Percentiles rank a stretch among this genome's conserved stretches.
Evolutionary conservation across 495 filamentous ascomycete genomes (phyloP).

Genomic region (Penicillium turbatum): DNA sequence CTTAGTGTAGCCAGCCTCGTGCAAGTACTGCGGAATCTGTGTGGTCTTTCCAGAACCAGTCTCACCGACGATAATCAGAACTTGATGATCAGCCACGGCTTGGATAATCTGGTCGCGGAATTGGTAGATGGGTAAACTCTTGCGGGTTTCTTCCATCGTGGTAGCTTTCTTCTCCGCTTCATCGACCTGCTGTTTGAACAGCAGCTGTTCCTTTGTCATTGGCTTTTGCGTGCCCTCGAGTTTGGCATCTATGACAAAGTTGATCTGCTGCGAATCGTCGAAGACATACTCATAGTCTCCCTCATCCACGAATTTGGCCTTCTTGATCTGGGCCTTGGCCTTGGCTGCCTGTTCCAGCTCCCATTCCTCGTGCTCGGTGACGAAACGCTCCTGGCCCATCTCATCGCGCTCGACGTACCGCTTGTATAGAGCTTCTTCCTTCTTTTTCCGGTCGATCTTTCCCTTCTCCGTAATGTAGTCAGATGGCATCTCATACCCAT

Average conservation of each 20-base stretch:
- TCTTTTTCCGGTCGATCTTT: constrained; percentile 84
- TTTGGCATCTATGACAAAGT: constrained; percentile 73
- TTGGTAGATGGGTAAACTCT: constrained; percentile 84
- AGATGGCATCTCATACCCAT: constrained; percentile 91
- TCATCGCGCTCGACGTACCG: constrained; percentile 89
- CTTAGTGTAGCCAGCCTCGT: constrained; percentile 82
- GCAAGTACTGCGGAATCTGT: constrained; percentile 82
- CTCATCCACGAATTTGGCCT: constrained; percentile 69
- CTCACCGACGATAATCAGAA: constrained; percentile 82
- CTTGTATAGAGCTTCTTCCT: constrained; percentile 85
- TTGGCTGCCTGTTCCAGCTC: constrained; percentile 87
- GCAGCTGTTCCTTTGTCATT: constrained; percentile 71
- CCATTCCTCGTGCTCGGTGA: constrained; percentile 96
- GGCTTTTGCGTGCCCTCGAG: constrained; percentile 63
- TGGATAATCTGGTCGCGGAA: constrained; percentile 75
- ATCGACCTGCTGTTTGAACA: constrained; percentile 73
- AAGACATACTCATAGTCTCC: constrained; percentile 94
- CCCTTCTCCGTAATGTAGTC: constrained; percentile 93
- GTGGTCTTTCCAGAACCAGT: constrained; percentile 89
- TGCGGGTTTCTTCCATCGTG: constrained; percentile 86
- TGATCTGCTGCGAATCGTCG: constrained; percentile 82
- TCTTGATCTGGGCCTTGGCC: constrained; percentile 80
- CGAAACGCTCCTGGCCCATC: constrained; percentile 78
- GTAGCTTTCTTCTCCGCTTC: constrained; percentile 80
- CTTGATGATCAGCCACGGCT: constrained; percentile 71